phyloP scores from a whole-genome alignment of 495 filamentous ascomycete species.

The Aspergillus wentii region DNA sequence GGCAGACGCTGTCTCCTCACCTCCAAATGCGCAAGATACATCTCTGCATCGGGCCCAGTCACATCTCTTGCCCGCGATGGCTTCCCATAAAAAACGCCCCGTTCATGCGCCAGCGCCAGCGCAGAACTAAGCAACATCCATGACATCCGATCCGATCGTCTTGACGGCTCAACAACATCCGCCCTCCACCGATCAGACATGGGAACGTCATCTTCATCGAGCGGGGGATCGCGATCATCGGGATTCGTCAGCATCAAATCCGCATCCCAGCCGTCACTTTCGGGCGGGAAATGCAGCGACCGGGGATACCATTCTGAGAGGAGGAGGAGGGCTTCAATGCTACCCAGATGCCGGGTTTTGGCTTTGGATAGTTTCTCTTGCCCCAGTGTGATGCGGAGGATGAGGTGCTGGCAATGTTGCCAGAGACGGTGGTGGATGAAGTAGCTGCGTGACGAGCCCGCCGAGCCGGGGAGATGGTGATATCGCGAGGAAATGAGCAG shows the following conservation, averaged over 20 bases:
- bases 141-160: slow-evolving; percentile 35
- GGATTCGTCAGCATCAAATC: slow-evolving; percentile 17
- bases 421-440: slow-evolving; percentile 40
- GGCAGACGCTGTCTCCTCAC: slow-evolving; percentile 21
- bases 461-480: slow-evolving; percentile 28
- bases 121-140: slow-evolving; percentile 38
- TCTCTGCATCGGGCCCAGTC: slow-evolving; percentile 10
- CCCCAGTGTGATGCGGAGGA: slow-evolving; percentile 32
- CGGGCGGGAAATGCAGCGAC: slow-evolving; percentile 32
- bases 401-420: slow-evolving; percentile 36
- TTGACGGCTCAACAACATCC: slow-evolving; percentile 34
- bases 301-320: slow-evolving; percentile 40
- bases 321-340: slow-evolving; percentile 35
- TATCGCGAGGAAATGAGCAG: slow-evolving; percentile 35
- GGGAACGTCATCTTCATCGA: slow-evolving; percentile 10
- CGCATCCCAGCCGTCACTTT: slow-evolving; percentile 28
- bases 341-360: slow-evolving; percentile 27
- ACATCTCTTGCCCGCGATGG: slow-evolving; percentile 1
- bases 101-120: slow-evolving; percentile 33
- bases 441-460: slow-evolving; percentile 26
- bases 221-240: slow-evolving; percentile 17
- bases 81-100: slow-evolving; percentile 26
- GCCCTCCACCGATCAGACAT: slow-evolving; percentile 20
- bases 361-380: slow-evolving; percentile 31
- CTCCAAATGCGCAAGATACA: slow-evolving; percentile 18